Percentiles rank a stretch among this genome's conserved stretches.
phyloP scores from a whole-genome alignment of 441 rosid genomes.

The Populus hybrid region DNA sequence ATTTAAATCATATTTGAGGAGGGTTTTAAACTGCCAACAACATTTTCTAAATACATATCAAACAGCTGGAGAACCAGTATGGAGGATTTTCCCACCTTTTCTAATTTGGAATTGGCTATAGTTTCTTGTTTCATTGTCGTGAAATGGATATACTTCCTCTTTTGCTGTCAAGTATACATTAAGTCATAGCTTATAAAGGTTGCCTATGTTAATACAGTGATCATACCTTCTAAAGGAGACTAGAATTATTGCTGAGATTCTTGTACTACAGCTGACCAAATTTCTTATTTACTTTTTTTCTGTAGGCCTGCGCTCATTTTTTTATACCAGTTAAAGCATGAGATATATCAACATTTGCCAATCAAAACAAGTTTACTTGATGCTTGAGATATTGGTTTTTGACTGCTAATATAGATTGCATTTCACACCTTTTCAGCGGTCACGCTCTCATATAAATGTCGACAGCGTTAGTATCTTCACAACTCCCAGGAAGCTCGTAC shows the following conservation, averaged over 20 bases:
- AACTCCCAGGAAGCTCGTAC: slow-evolving; percentile 90
- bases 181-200: not conserved
- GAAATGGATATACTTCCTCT: not conserved
- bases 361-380: not conserved
- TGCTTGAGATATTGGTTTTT: not conserved
- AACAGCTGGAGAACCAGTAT: not conserved
- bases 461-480: slow-evolving; percentile 58
- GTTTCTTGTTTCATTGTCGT: not conserved
- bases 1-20: not conserved
- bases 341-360: not conserved
- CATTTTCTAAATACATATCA: not conserved
- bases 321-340: slow-evolving; percentile 3
- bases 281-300: not conserved
- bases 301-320: not conserved
- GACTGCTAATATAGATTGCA: slow-evolving; percentile 14
- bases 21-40: not conserved
- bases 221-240: not conserved
- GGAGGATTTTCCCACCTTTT: not conserved
- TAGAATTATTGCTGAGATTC: not conserved
- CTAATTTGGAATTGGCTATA: not conserved
- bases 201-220: not conserved
- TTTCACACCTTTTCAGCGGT: slow-evolving; percentile 45
- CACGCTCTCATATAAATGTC: slow-evolving; percentile 44
- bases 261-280: not conserved
- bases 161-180: not conserved